Evolutionary conservation across 306 rosid species (phyloP).

Genomic region (Benincasa hispida): DNA sequence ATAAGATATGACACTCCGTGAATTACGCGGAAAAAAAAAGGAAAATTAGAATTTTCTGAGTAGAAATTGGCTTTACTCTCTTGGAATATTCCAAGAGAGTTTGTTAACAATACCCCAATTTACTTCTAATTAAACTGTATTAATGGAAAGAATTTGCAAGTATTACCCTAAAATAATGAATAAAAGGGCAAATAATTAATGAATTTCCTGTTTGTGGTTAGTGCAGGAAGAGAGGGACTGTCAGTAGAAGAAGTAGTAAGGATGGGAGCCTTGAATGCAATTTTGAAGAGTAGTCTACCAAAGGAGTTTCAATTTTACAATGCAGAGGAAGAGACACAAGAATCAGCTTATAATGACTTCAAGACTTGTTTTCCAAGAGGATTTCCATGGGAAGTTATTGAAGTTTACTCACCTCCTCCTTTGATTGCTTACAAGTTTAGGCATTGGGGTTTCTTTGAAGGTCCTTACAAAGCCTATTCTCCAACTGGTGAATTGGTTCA

Average conservation of each 20-base stretch:
- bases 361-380: background rate
- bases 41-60: no score
- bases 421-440: background rate
- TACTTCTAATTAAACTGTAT: no score
- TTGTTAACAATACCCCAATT: no score
- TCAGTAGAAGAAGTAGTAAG: background rate
- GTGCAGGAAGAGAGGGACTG: background rate
- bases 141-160: no score
- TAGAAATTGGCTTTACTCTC: no score
- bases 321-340: background rate
- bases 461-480: slow-evolving; percentile 42
- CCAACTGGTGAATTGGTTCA: slow-evolving; percentile 53
- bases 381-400: background rate
- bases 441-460: slow-evolving; percentile 37
- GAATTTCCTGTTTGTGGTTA: no score
- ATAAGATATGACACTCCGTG: no score
- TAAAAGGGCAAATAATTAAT: no score
- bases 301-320: background rate
- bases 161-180: no score
- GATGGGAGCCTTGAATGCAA: background rate
- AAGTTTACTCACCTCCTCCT: background rate
- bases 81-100: no score
- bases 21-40: no score
- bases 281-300: background rate
- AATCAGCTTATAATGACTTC: background rate